Conservation (phyloP, 176 grass and related monocot genomes). For the Elaeis guineensis region DNA sequence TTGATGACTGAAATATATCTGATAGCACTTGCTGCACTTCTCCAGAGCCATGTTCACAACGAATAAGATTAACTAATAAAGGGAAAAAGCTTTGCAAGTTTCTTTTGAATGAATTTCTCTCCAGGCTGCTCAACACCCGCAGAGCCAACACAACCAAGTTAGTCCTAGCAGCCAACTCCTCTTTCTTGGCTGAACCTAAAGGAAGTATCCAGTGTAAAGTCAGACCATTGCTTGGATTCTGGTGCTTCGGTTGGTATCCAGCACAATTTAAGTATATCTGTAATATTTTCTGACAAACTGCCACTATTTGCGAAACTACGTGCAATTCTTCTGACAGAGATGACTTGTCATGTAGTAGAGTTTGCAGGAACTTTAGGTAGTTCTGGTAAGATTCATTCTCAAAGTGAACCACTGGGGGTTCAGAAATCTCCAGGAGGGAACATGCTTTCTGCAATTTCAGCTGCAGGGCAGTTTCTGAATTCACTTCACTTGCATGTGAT, state of each 20-base stretch:
- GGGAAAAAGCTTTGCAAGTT: slow-evolving; percentile 70
- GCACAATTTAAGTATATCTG: slow-evolving; percentile 68
- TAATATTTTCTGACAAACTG: slow-evolving; percentile 66
- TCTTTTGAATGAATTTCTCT: slow-evolving; percentile 60
- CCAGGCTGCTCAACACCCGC: slow-evolving; percentile 51
- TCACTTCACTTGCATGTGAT: slow-evolving; percentile 72
- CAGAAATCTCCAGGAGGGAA: slow-evolving; percentile 72
- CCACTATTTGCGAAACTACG: slow-evolving; percentile 53
- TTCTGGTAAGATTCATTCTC: slow-evolving; percentile 89
- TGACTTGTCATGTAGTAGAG: slow-evolving; percentile 50
- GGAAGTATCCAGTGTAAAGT: slow-evolving; percentile 44
- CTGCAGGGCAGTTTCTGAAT: slow-evolving; percentile 40
- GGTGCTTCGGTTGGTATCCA: slow-evolving; percentile 31
- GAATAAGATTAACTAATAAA: slow-evolving; percentile 66
- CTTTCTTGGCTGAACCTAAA: slow-evolving; percentile 53
- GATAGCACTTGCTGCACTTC: slow-evolving; percentile 70
- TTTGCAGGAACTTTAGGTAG: slow-evolving; percentile 80
- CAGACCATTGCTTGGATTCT: slow-evolving; percentile 16
- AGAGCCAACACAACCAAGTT: slow-evolving; percentile 60
- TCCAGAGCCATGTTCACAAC: slow-evolving; percentile 72
- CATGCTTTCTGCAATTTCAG: slow-evolving; percentile 68
- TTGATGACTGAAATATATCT: slow-evolving; percentile 70
- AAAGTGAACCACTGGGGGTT: slow-evolving; percentile 72
- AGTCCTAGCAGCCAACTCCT: slow-evolving; percentile 77
- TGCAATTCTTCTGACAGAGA: slow-evolving; percentile 52